These are phyloP conservation scores for Ramaria sp. DNA, from an alignment of 768 basidiomycete genomes.

Conservation along the genomic window DNA sequence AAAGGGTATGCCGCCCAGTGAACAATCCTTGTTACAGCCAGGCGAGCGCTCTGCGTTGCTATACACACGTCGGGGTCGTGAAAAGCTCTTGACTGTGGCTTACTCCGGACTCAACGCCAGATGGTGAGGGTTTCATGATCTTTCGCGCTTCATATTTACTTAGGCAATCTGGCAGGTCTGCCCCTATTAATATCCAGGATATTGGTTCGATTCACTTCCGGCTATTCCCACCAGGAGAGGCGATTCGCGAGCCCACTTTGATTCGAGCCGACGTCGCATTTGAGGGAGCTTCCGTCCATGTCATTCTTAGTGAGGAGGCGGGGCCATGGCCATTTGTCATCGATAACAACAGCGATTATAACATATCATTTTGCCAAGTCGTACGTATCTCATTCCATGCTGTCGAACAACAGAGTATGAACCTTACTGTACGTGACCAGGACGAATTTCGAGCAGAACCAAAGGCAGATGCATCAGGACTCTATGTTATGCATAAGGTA, in stretches of 20 bases:
- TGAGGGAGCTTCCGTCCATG: slow-evolving; percentile 81
- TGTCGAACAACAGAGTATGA: not conserved
- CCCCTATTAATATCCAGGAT: slow-evolving; percentile 85
- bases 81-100: slow-evolving; percentile 75
- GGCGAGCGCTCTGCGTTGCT: slow-evolving; percentile 63
- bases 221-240: slow-evolving; percentile 32
- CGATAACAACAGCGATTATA: slow-evolving; percentile 77
- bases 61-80: slow-evolving; percentile 50
- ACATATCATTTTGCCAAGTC: slow-evolving; percentile 61
- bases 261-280: slow-evolving; percentile 71
- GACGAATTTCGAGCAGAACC: slow-evolving; percentile 17
- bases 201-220: slow-evolving; percentile 79
- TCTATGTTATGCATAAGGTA: slow-evolving; percentile 45
- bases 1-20: slow-evolving; percentile 60
- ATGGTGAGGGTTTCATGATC: slow-evolving; percentile 45
- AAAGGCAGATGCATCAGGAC: slow-evolving; percentile 34
- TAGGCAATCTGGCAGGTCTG: slow-evolving; percentile 48
- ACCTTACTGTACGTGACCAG: not conserved
- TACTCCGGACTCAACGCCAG: slow-evolving; percentile 74
- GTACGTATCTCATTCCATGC: slow-evolving; percentile 28
- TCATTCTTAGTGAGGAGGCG: slow-evolving; percentile 55
- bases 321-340: slow-evolving; percentile 85
- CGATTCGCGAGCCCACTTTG: slow-evolving; percentile 36
- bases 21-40: slow-evolving; percentile 49
- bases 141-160: not conserved